These are phyloP conservation scores for Pleurotus tuoliensis DNA, from an alignment of 768 basidiomycete species.

Conservation along the genomic window DNA sequence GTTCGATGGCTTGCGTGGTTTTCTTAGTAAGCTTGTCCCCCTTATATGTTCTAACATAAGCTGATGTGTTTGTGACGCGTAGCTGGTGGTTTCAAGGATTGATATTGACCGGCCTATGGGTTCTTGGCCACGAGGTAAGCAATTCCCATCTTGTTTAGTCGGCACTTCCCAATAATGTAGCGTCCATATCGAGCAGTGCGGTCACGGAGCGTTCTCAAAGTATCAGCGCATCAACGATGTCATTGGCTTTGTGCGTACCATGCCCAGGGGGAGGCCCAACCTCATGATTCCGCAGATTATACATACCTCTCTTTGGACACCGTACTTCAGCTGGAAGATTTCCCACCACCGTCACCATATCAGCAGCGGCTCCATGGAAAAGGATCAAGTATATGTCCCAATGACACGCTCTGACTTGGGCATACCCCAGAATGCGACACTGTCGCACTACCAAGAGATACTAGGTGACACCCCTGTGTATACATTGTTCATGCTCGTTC, in stretches of 20 bases:
- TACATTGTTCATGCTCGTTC: conserved; percentile 33
- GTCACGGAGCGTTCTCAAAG: conserved; percentile 9
- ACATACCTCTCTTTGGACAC: neutral
- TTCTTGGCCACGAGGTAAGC: conserved; percentile 14
- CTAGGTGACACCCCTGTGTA: conserved; percentile 41
- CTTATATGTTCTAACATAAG: neutral
- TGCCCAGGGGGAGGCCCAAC: too few species aligned
- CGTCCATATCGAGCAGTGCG: neutral
- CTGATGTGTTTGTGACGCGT: neutral
- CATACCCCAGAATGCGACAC: conserved; percentile 15
- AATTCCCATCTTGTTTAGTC: too few species aligned
- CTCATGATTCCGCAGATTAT: neutral
- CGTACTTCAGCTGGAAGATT: conserved; percentile 15
- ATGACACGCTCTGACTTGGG: conserved; percentile 32
- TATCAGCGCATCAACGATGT: neutral
- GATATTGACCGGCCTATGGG: conserved; percentile 16
- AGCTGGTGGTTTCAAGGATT: conserved; percentile 19
- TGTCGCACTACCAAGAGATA: conserved; percentile 31
- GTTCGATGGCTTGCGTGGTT: neutral
- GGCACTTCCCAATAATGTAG: too few species aligned
- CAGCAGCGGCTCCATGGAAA: conserved; percentile 9
- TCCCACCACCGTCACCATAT: conserved; percentile 17
- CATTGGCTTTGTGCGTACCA: conserved; percentile 8
- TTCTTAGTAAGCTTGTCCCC: neutral
- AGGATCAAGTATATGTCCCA: conserved; percentile 11